Conservation (phyloP, 805 yeast species). For the Teunomyces kruisii region DNA sequence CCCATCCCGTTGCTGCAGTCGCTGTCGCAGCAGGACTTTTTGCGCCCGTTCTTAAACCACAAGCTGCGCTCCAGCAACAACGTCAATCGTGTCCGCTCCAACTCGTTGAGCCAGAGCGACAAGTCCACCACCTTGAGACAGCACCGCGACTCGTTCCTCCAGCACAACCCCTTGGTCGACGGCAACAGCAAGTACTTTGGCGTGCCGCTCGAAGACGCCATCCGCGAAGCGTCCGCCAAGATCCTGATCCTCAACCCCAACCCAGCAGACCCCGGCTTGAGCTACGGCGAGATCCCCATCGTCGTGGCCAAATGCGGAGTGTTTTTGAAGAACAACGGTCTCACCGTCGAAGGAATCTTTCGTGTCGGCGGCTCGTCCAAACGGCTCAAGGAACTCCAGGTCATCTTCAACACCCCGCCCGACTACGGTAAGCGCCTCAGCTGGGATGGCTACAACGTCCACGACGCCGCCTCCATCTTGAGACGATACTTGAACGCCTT, state of each 20-base stretch:
- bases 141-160: slow-evolving; percentile 52
- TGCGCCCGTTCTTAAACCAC: slow-evolving; percentile 50
- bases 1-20: slow-evolving; percentile 6
- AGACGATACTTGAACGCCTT: slow-evolving; percentile 83
- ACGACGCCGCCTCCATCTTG: slow-evolving; percentile 91
- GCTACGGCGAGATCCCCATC: slow-evolving; percentile 87
- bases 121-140: slow-evolving; percentile 37
- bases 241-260: slow-evolving; percentile 57
- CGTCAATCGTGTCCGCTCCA: slow-evolving; percentile 39
- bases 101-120: slow-evolving; percentile 31
- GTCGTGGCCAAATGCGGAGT: slow-evolving; percentile 96
- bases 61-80: slow-evolving; percentile 52
- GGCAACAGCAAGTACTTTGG: slow-evolving; percentile 70
- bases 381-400: slow-evolving; percentile 82
- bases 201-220: slow-evolving; percentile 67
- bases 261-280: slow-evolving; percentile 58
- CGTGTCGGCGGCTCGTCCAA: slow-evolving; percentile 90
- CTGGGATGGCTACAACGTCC: slow-evolving; percentile 95
- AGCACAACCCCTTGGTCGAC: slow-evolving; percentile 42
- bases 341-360: slow-evolving; percentile 86
- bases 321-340: slow-evolving; percentile 72
- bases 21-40: slow-evolving; percentile 20
- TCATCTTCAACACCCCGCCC: slow-evolving; percentile 82
- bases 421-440: slow-evolving; percentile 80
- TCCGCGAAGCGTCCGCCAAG: slow-evolving; percentile 73